Percentiles rank a stretch among this genome's conserved stretches.
These are phyloP conservation scores for Vaccinium corymbosum DNA, from an alignment of 148 eudicot species.

Conservation along the genomic window DNA sequence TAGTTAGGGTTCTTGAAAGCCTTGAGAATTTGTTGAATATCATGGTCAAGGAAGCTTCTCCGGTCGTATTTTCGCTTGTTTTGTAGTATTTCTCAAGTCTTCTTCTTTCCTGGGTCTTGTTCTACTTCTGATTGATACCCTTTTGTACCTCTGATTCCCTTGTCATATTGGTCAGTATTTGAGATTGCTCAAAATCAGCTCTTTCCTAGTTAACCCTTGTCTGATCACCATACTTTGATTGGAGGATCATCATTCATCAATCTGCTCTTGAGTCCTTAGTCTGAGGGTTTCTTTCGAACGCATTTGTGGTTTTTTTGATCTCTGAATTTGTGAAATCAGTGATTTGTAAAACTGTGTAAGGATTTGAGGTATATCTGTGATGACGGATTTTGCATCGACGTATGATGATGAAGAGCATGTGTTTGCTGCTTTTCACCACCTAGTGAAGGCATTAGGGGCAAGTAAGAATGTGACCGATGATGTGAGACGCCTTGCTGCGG, in stretches of 20 bases:
- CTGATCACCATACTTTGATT: background rate
- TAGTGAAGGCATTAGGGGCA: conserved; percentile 31
- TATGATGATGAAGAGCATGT: conserved; percentile 30
- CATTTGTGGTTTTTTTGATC: background rate
- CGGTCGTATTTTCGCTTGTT: background rate
- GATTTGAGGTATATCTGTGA: background rate
- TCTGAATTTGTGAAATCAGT: background rate
- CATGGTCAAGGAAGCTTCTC: background rate
- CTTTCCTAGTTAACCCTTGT: background rate
- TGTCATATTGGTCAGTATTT: background rate
- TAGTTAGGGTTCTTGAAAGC: background rate
- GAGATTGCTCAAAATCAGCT: background rate
- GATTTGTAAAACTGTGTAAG: background rate
- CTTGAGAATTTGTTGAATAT: background rate
- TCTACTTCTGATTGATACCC: background rate
- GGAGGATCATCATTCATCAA: background rate
- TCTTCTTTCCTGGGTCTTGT: conserved; percentile 10
- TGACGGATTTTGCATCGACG: conserved; percentile 20
- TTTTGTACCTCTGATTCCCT: conserved; percentile 6
- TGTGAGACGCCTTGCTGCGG: conserved; percentile 19
- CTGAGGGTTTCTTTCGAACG: background rate
- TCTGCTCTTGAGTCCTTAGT: background rate
- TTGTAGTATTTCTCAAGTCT: background rate
- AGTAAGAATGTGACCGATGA: conserved; percentile 22
- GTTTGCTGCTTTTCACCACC: conserved; percentile 33